Base-by-base conservation (phyloP, 345 rosid species). In the Corymbia maculata region DNA sequence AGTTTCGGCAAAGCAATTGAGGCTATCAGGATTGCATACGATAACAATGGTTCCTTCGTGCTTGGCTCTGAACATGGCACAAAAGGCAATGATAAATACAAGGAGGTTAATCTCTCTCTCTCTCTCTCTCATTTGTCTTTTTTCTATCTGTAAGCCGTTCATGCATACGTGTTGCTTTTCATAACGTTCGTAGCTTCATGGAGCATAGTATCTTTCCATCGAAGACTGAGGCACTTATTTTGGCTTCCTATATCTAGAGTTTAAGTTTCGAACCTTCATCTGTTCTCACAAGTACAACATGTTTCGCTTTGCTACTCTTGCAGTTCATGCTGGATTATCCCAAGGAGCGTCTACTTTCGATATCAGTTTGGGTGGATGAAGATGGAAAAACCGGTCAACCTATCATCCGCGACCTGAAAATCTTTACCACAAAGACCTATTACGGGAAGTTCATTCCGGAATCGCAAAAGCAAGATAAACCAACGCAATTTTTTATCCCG, bases 301-400 rank as follows among this genome's bases (percentile, higher is more conserved):
- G 68, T 28, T 26, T 61, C 32, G 16, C 68, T 61, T 28, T 61
- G 68, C 68, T 61, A 28, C 13, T 61, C 32, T 13, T 28, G 68
- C 68, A 61, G 68, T 0, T 28, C 16, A 5, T 6, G 3, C 68
- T 61, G 15, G 68, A 61, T 2, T 28, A 28, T 61, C 68, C 32
- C 32, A 61, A 61, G 32, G 68, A 61, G 68, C 68, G 68, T 61
- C 68, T 61, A 6, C 3, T 28, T 12, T 26, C n/a, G 3, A 59
- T 59, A 28, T 12, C 3, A 4, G 68, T 3, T 2, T 61, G 7
- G 7, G 12, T 28, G 68, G 2, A 6, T 3, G 7, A 0, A 61
- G 28, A 6, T 28, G 15, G 7, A 61, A 5, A 1, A 15, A 12
- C 15, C 12, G 3, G 3, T 28, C 11, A 2, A 12, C 5, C 53